Base-by-base conservation (phyloP, 2,329 filamentous ascomycete species). In the Hypomyces perniciosus region DNA sequence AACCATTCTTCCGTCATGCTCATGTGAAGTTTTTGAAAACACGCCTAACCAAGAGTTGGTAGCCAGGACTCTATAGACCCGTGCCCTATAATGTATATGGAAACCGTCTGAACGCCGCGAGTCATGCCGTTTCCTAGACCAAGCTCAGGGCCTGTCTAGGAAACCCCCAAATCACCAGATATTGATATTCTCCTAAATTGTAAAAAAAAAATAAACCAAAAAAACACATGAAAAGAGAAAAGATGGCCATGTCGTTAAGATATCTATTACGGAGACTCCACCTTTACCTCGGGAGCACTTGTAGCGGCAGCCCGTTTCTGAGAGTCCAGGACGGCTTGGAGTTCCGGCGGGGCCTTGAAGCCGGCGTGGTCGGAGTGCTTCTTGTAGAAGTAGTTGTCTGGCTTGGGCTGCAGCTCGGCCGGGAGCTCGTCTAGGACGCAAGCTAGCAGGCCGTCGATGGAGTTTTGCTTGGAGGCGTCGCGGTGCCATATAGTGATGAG, bases 401-500 rank as follows among this genome's bases (percentile, higher is more conserved):
- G 63, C 72, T 86, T 86, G 37, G 89, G 89, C 52, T 76, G 76
- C 58, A 95, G 72, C 64, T 93, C 87, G 1, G 78, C 72, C 5
- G 85, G 85, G 30, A 96, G 74, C 57, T 88, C 81, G 46, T 84
- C 79, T 44, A 95, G 73, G 47, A 96, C 84, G 44, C 82, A 85
- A 55, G 81, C 73, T 44, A 91, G 77, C 53, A 96, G 78, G 56
- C 76, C 80, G 64, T 92, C 83, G 59, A 93, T 80, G 5, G 90
- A 93, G 59, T 80, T 83, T 63, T 88, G 78, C 69, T 93, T 90
- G 54, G 83, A 84, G 26, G 85, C 84, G 63, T 95, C 87, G 56
- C 93, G 88, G 72, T 96, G 93, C 92, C 92, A 97, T 63, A 97
- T 81, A 60, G 88, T 87, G 65, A 96, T 86, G 59, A 96, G 81